Evolutionary conservation across 2,329 filamentous ascomycete genomes (phyloP).

Genomic region (Lasiodiplodia hormozganensis): DNA sequence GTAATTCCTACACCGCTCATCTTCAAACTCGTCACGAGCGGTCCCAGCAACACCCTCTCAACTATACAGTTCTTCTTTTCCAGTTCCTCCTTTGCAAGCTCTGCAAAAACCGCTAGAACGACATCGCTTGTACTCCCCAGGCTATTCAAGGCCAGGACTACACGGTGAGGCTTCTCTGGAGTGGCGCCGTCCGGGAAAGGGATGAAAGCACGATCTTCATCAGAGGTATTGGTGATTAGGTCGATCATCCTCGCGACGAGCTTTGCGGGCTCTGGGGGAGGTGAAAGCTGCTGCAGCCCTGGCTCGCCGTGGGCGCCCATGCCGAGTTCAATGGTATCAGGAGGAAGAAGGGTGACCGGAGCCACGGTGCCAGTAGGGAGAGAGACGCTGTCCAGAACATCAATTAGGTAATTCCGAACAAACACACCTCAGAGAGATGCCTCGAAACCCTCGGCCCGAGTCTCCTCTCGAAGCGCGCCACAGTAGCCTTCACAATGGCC

Average conservation of each 20-base stretch:
- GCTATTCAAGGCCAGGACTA: conserved; percentile 45
- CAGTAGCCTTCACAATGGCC: conserved; percentile 44
- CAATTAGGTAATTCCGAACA: background rate
- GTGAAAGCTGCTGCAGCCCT: conserved; percentile 63
- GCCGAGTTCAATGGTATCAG: conserved; percentile 66
- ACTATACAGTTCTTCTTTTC: conserved; percentile 41
- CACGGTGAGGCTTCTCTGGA: conserved; percentile 18
- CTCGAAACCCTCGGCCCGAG: background rate
- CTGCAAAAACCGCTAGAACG: conserved; percentile 44
- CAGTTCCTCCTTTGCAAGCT: conserved; percentile 41
- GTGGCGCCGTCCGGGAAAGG: conserved; percentile 43
- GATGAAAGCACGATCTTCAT: conserved; percentile 45
- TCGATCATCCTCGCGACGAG: conserved; percentile 46
- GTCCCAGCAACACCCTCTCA: conserved; percentile 42
- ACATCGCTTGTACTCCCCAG: conserved; percentile 47
- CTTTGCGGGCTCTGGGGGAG: conserved; percentile 41
- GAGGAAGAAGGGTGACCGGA: conserved; percentile 62
- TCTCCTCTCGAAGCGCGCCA: too few species aligned
- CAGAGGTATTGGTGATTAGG: conserved; percentile 42
- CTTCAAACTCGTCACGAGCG: conserved; percentile 46
- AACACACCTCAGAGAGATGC: conserved; percentile 33
- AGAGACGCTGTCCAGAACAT: background rate
- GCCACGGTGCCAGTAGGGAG: conserved; percentile 61
- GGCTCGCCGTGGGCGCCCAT: conserved; percentile 74
- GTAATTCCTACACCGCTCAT: conserved; percentile 50